Evolutionary conservation across 1,139 yeast species (phyloP), one percentile per base, ranked within the genome.

Genomic region (Magnusiomyces fungicola): DNA sequence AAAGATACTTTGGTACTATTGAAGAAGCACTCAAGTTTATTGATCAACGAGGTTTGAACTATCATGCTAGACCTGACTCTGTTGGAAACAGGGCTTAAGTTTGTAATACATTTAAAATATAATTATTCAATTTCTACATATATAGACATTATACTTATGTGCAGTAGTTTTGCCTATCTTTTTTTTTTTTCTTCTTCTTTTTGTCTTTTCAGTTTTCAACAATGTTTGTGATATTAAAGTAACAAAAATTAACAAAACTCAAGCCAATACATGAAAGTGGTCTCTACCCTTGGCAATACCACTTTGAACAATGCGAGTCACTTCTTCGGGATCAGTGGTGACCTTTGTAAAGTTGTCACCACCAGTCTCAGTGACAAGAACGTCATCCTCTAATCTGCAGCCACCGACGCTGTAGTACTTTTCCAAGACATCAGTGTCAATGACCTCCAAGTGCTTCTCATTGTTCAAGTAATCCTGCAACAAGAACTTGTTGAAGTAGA

Each of bases 321-420:
- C 83, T 64, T 89, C 95, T 9, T 73, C 75, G 1, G 97, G 90
- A 63, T 90, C 95, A 51, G 84, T 82, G 2, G 97, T 87, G 51
- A 90, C 79, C 38, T 78, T 75, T 3, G 97, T 92, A 52, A 90
- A 70, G 60, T 87, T 85, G 61, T 89, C 95, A 62, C 67, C 79
- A 0, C 98, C 97, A 50, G 69, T 70, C 47, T 74, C 74, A 1
- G 96, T 87, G 45, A 92, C 82, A 46, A 86, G 70, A 46, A 92
- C 78, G 62, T 90, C 97, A 63, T 92, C 98, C 67, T 92, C 98
- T 54, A 92, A 88, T 67, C 98, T 79, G 5, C 92, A 96, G 45
- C 98, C 98, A 22, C 98, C 98, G 53, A 92, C 79, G 56, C 83
- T 78, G 83, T 85, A 79, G 67, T 89, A 92, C 62, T 79, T 80